Percentiles rank a stretch among this genome's conserved stretches.
Evolutionary conservation across 176 grass and related monocot genomes (phyloP).

Genomic region (Carex myosuroides): DNA sequence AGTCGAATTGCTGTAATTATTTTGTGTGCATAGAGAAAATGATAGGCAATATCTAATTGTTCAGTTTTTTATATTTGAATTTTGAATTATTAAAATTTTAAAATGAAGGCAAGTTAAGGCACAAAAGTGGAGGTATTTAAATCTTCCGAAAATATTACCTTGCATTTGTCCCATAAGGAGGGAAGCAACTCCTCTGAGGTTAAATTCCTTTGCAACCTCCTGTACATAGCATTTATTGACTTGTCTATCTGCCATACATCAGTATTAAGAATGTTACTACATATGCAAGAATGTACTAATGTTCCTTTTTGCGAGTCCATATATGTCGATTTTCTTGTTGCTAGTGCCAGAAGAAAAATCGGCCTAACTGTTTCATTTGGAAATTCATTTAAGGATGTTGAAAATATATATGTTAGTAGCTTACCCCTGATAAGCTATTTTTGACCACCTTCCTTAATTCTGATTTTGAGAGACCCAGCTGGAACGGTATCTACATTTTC

Average conservation of each 20-base stretch:
- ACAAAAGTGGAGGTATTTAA: neutral
- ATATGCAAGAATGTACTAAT: neutral
- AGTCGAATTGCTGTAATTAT: too few species aligned
- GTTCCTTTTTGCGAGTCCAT: neutral
- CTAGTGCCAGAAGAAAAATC: neutral
- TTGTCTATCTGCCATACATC: conserved; percentile 69
- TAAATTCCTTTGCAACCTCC: conserved; percentile 79
- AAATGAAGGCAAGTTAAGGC: neutral
- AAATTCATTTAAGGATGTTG: neutral
- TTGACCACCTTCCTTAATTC: conserved; percentile 97
- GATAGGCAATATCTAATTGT: neutral
- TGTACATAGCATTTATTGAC: conserved; percentile 89
- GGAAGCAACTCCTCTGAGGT: conserved; percentile 93
- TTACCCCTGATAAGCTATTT: conserved; percentile 90
- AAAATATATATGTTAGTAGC: conserved; percentile 35
- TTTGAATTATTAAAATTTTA: neutral
- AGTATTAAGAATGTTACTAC: conserved; percentile 2
- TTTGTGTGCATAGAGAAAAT: too few species aligned
- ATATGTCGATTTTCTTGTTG: neutral
- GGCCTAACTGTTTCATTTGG: neutral
- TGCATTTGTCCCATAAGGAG: conserved; percentile 98
- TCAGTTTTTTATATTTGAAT: neutral
- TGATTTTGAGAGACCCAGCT: conserved; percentile 82
- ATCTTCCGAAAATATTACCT: conserved; percentile 35
- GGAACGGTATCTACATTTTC: conserved; percentile 77